Base-by-base conservation (phyloP, 2,329 filamentous ascomycete genomes). In the Fusarium lyarnte region DNA sequence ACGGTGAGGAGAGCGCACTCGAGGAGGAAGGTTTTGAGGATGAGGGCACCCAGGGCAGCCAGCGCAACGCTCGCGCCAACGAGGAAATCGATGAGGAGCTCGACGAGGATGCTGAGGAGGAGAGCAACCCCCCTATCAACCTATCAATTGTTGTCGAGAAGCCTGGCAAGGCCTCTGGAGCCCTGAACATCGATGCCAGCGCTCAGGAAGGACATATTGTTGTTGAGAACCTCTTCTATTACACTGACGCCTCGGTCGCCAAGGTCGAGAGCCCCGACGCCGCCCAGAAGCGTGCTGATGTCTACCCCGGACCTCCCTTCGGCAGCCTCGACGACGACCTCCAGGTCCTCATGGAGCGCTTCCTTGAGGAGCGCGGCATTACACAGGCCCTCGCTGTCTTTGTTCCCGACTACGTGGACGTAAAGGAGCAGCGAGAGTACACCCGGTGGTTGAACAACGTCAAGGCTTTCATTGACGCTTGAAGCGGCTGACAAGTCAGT, bases 341-440 rank as follows among this genome's bases (percentile, higher is more conserved):
- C 47, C 95, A 98, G 87, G 88, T 94, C 59, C 88, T 97, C 77
- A 88, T 98, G 81, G 95, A 98, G 88, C 90, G 92, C 77, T 99
- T 95, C 86, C 89, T 99, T 72, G 94, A 97, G 83, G 96, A 98
- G 88, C 90, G 96, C 77, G 96, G 95, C 73, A 90, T 99, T 84
- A 94, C 95, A 79, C 91, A 92, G 77, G 89, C 92, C 66, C 89
- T 99, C 77, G 95, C 95, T 59, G 85, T 95, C 75, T 98, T 98
- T 83, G 92, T 97, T 47, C 94, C 95, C 41, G 95, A 98, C 82
- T 99, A 97, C 85, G 95, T 98, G 79, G 94, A 98, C 81, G 90
- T 93, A 84, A 99, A 99, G 91, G 96, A 99, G 90, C 95, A 98
- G 90, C 93, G 91, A 85, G 96, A 99, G 88, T 99, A 99, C 84